A percentile compares a stretch with the other conserved stretches of the same genome.
Conservation (phyloP, 1,139 yeast genomes). For the Blastobotrys serpentis region DNA sequence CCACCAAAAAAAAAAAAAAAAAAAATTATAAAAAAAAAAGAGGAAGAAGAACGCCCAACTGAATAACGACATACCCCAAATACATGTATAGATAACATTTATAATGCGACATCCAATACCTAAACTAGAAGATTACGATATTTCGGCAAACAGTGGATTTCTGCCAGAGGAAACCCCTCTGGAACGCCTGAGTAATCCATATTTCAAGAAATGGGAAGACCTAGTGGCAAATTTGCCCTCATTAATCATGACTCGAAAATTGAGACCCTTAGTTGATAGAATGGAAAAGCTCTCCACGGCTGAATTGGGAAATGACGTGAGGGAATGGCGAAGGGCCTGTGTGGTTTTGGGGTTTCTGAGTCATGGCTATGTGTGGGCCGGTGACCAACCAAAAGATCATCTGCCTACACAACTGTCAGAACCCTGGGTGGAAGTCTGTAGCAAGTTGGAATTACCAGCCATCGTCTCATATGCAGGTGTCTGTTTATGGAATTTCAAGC, state of each 20-base stretch:
- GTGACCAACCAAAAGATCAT: constrained; percentile 56
- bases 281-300: constrained; percentile 55
- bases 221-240: constrained; percentile 68
- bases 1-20: constrained; percentile 1
- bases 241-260: constrained; percentile 60
- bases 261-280: constrained; percentile 59
- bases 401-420: constrained; percentile 67
- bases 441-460: constrained; percentile 72
- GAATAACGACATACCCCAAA: background rate
- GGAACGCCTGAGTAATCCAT: constrained; percentile 54
- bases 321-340: constrained; percentile 73
- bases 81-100: background rate
- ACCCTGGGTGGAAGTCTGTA: constrained; percentile 64
- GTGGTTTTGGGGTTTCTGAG: constrained; percentile 73
- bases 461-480: constrained; percentile 84
- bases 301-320: constrained; percentile 43
- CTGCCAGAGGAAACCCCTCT: constrained; percentile 70
- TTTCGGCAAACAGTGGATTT: constrained; percentile 72
- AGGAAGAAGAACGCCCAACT: background rate
- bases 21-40: background rate
- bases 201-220: constrained; percentile 77
- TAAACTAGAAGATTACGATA: constrained; percentile 59
- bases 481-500: constrained; percentile 83
- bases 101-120: constrained; percentile 41
- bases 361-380: constrained; percentile 89